phyloP scores from a whole-genome alignment of 345 rosid species.

The Mercurialis annua region DNA sequence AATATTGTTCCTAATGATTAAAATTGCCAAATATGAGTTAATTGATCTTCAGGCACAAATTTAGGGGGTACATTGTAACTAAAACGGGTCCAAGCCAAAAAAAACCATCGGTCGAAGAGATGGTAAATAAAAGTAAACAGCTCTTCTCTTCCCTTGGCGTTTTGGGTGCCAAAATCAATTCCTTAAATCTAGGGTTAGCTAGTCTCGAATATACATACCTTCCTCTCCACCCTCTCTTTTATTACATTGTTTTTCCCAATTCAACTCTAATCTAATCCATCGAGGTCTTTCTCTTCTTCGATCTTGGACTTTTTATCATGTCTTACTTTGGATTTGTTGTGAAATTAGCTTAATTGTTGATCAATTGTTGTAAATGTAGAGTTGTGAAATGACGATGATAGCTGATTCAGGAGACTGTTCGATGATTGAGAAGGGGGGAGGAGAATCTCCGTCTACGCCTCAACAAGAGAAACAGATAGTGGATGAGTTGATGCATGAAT shows the following conservation, averaged over 20 bases:
- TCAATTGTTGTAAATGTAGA: background rate
- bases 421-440: constrained; percentile 53
- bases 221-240: background rate
- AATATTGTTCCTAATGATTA: too few relatives aligned
- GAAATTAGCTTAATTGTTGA: background rate
- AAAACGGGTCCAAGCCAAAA: too few relatives aligned
- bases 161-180: constrained; percentile 8
- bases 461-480: constrained; percentile 70
- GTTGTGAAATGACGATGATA: constrained; percentile 46
- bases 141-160: background rate
- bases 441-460: constrained; percentile 54
- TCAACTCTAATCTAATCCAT: too few relatives aligned
- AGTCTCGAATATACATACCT: background rate
- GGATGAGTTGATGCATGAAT: constrained; percentile 44
- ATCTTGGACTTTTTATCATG: background rate
- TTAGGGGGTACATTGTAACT: too few relatives aligned
- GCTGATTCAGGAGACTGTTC: constrained; percentile 45
- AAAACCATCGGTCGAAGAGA: too few relatives aligned
- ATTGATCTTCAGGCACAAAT: too few relatives aligned
- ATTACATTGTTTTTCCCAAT: background rate
- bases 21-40: too few relatives aligned
- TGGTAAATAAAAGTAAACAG: constrained; percentile 8
- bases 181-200: constrained; percentile 27
- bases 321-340: background rate
- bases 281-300: background rate